Evolutionary conservation across 108 stramenopile species (phyloP), one percentile per base, ranked within the genome.

Genomic region (Cyclotella cryptica): DNA sequence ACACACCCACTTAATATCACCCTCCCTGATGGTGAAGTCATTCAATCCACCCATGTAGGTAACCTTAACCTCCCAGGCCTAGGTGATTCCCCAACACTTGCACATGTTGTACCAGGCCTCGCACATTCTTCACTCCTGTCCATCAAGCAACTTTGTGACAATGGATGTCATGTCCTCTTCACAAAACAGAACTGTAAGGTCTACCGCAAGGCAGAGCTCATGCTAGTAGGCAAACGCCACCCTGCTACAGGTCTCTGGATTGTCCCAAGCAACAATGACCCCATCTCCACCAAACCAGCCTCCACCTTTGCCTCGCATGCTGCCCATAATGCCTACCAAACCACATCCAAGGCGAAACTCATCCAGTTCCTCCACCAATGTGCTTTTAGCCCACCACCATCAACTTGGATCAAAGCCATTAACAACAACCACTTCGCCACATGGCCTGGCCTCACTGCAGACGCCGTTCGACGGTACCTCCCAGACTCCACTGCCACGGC

Each of bases 21-120:
- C 2, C 39, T 78, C 9, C 77, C 77, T 15, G 28, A 78, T 72
- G 77, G 77, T 24, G 27, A 24, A 39, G 14, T 24, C 0, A 71
- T 78, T 10, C 18, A 61, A 14, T 78, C 77, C 10, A 78, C 77
- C 11, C 77, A 78, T 61, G 63, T 46, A 57, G 58, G 77, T n/a
- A 59, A 78, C 17, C 28, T 78, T 0, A 63, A 53, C 28, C 35
- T 78, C 3, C 70, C 69, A 4, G 17, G 70, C 10, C 62, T 78
- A 11, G 59, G 59, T 19, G 22, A 53, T 13, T 2, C 13, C 1
- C 35, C 45, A 27, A 51, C 47, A 22, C 29, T 28, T 19, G 64
- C 65, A 55, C 74, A 75, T 28, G 67, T 75, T 53, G 54, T 75
- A 3, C 74, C 74, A 26, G 74, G 52, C 11, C 66, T 75, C 14